phyloP scores from a whole-genome alignment of 345 rosid genomes.

The Camelina neglecta region DNA sequence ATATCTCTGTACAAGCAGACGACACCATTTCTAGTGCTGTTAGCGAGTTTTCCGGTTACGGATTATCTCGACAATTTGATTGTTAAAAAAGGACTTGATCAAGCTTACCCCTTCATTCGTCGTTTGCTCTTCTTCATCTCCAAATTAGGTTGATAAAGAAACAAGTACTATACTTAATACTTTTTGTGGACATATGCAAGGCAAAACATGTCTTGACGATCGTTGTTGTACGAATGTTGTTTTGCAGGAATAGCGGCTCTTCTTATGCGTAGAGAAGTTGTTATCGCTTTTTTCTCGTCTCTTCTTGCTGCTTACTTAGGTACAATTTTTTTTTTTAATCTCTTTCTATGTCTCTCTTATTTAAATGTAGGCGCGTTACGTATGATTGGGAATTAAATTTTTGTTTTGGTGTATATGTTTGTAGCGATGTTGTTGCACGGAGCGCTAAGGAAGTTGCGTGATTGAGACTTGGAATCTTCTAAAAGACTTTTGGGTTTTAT shows the following conservation, averaged over 20 bases:
- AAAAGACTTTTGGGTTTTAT: not conserved
- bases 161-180: too few species aligned
- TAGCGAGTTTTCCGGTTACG: conserved; percentile 23
- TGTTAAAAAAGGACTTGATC: conserved; percentile 18
- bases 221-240: not conserved
- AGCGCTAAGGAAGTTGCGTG: conserved; percentile 60
- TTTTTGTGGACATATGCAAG: not conserved
- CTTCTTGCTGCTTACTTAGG: conserved; percentile 27
- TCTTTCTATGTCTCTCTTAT: not conserved
- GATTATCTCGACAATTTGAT: conserved; percentile 23
- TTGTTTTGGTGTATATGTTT: not conserved
- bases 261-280: conserved; percentile 20
- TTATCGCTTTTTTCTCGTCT: conserved; percentile 27
- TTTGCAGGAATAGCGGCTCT: conserved; percentile 16
- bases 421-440: conserved; percentile 71
- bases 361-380: not conserved
- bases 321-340: not conserved
- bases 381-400: not conserved
- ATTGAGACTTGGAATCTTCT: conserved; percentile 51
- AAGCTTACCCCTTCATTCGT: conserved; percentile 23
- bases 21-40: conserved; percentile 7
- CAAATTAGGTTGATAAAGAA: conserved; percentile 16
- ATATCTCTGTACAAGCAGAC: conserved; percentile 57
- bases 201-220: not conserved
- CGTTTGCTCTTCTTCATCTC: conserved; percentile 24